A percentile compares a stretch with the other conserved stretches of the same genome.
phyloP scores from a whole-genome alignment of 116 monocot genomes.

The Iris pallida region DNA sequence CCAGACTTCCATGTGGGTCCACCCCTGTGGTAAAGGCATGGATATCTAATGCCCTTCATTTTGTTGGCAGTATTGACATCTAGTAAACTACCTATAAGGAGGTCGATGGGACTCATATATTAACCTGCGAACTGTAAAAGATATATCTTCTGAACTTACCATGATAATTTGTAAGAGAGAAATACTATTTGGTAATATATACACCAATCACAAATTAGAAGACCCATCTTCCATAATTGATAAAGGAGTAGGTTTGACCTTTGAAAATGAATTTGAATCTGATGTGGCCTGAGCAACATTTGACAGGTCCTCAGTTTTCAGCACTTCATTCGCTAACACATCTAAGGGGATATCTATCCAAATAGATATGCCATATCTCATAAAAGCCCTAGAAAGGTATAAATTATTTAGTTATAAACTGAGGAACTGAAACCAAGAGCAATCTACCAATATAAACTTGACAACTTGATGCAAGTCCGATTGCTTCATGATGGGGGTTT shows the following conservation, averaged over 20 bases:
- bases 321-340: slow-evolving; percentile 48
- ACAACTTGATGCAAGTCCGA: neutral
- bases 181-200: neutral
- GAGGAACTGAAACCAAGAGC: neutral
- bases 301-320: slow-evolving; percentile 8
- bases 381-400: slow-evolving; percentile 46
- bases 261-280: slow-evolving; percentile 32
- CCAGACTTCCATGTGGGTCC: too few species aligned
- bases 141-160: too few species aligned
- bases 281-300: slow-evolving; percentile 10
- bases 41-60: too few species aligned
- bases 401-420: too few species aligned
- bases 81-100: too few species aligned
- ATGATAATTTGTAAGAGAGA: too few species aligned
- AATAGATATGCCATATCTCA: slow-evolving; percentile 85
- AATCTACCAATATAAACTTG: neutral
- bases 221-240: neutral
- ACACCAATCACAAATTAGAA: neutral
- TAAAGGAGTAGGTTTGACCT: slow-evolving; percentile 29
- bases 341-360: slow-evolving; percentile 86
- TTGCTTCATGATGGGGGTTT: too few species aligned
- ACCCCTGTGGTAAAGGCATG: too few species aligned
- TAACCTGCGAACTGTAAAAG: too few species aligned
- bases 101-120: too few species aligned
- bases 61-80: too few species aligned